Base-by-base conservation (phyloP, 129 eudicot species). In the Ambrosia artemisiifolia region DNA sequence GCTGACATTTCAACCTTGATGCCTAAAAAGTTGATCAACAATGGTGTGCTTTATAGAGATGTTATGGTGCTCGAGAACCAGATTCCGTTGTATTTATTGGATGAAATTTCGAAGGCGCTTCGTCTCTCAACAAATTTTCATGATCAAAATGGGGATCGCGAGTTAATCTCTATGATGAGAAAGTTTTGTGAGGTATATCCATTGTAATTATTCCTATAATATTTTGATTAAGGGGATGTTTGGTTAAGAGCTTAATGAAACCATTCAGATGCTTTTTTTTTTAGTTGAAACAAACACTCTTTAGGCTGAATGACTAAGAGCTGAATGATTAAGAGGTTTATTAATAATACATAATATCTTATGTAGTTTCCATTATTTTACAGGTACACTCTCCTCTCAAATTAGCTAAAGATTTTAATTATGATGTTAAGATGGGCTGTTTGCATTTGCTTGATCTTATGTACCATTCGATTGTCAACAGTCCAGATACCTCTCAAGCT, bases 21-120 rank as follows among this genome's bases (percentile, higher is more conserved):
- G 65, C 79, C 73, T 5, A 68, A 16, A 69, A 73, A 54, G 71
- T 61, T 77, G 42, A 48, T 64, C 14, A 16, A 71, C 7, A 50
- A 63, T 44, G 75, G 76, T 20, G 67, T 78, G 9, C 76, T 78
- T 11, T 51, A 53, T 78, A 50, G 86, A 63, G 89, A 85, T 19
- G 33, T 81, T 7, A 43, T 85, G 74, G 85, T 85, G 72, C 80
- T 85, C 7, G 89, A 82, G 53, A 85, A 82, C 67, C 89, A 82
- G 38, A 62, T 85, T 73, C 89, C 89, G 0, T 34, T 66, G 30
- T 24, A 67, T 54, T 51, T 82, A 17, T 54, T 82, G 14, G 63
- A 40, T 14, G 67, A 75, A 32, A 75, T 85, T 56, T 43, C 35
- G 75, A 67, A 80, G 36, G 20, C 34, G 56, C 56, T 81, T 46